A percentile compares a stretch with the other conserved stretches of the same genome.
Evolutionary conservation across 768 basidiomycete genomes (phyloP).

Genomic region (Kwoniella bestiolae): DNA sequence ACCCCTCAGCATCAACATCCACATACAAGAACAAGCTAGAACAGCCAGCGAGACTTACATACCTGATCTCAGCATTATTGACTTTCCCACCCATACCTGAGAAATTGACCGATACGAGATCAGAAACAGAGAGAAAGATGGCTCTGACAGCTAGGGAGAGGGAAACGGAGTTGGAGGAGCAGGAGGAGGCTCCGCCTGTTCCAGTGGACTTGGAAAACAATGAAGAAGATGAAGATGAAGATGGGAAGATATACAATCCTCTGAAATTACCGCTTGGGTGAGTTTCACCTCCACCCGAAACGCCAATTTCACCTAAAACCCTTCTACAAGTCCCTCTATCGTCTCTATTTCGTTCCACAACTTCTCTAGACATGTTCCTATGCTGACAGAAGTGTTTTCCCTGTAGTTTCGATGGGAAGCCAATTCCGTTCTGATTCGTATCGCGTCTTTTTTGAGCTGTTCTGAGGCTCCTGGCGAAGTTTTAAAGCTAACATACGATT

Average conservation of each 20-base stretch:
- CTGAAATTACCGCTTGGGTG: conserved; percentile 75
- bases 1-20: conserved; percentile 49
- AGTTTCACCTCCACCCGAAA: background rate
- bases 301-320: background rate
- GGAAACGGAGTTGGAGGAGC: conserved; percentile 75
- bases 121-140: conserved; percentile 94
- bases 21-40: conserved; percentile 35
- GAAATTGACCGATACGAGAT: conserved; percentile 83
- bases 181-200: conserved; percentile 64
- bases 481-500: conserved; percentile 54
- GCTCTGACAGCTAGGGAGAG: conserved; percentile 97
- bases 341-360: background rate
- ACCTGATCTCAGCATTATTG: conserved; percentile 72
- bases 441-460: background rate
- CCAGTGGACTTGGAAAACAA: conserved; percentile 46
- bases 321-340: no score
- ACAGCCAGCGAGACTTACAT: conserved; percentile 69
- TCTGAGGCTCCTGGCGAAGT: no score
- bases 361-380: background rate
- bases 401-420: conserved; percentile 86
- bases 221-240: conserved; percentile 72
- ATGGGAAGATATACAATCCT: conserved; percentile 97
- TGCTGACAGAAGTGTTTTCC: background rate
- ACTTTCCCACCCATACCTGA: conserved; percentile 64
- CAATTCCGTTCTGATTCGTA: conserved; percentile 68